Conservation (phyloP, 352 stramenopile genomes). For the Globisporangium radiosum region DNA sequence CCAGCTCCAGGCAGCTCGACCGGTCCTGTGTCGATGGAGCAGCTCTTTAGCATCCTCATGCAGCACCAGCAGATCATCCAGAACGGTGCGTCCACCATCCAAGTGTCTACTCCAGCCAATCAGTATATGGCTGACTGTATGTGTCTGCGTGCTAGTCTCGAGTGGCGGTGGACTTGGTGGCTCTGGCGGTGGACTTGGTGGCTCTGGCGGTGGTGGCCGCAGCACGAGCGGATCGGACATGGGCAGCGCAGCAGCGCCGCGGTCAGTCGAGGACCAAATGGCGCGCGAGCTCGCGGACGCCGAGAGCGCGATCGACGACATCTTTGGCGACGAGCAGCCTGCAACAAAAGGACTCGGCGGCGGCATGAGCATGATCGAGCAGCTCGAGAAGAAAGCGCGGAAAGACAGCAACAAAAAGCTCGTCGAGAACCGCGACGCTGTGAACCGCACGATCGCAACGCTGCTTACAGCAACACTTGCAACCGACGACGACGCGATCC, state of each 20-base stretch:
- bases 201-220: conserved; percentile 7
- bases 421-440: conserved; percentile 57
- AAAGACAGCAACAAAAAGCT: conserved; percentile 87
- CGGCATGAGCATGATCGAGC: conserved; percentile 86
- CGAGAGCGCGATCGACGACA: conserved; percentile 76
- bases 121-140: neutral
- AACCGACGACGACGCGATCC: conserved; percentile 64
- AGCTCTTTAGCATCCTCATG: conserved; percentile 84
- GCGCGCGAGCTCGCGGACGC: conserved; percentile 68
- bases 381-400: conserved; percentile 81
- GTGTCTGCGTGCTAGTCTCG: conserved; percentile 29
- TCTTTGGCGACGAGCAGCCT: conserved; percentile 78
- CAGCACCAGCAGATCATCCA: conserved; percentile 86
- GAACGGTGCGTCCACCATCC: conserved; percentile 35
- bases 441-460: conserved; percentile 51
- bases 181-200: conserved; percentile 1
- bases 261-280: conserved; percentile 81
- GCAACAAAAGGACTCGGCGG: conserved; percentile 50
- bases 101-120: too few relatives aligned
- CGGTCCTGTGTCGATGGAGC: conserved; percentile 74
- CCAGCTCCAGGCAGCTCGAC: conserved; percentile 15
- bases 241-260: conserved; percentile 13
- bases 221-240: conserved; percentile 17
- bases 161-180: conserved; percentile 6
- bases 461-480: conserved; percentile 42